These are phyloP conservation scores for Avicennia marina DNA, from an alignment of 257 asterid genomes.

Conservation along the genomic window DNA sequence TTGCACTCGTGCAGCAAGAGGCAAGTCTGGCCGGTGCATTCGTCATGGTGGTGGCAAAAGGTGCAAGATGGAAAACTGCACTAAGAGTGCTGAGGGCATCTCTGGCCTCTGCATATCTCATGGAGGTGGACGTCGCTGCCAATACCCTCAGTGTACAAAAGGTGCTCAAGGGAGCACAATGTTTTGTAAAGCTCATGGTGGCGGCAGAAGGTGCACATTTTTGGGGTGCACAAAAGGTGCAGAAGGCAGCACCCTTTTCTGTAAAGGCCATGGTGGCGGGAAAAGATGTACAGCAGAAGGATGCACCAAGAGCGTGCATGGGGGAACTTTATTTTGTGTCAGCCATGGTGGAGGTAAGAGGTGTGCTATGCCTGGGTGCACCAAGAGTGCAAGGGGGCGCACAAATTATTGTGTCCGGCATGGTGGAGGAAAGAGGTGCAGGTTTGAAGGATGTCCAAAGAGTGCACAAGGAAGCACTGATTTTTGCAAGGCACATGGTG, in stretches of 20 bases:
- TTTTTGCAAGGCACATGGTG: constrained; percentile 60
- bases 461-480: constrained; percentile 72
- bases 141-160: constrained; percentile 40
- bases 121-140: constrained; percentile 66
- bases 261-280: constrained; percentile 71
- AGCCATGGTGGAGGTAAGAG: constrained; percentile 67
- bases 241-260: constrained; percentile 55
- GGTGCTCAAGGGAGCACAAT: constrained; percentile 68
- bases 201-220: constrained; percentile 53
- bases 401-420: constrained; percentile 57
- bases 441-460: constrained; percentile 42
- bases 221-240: constrained; percentile 67
- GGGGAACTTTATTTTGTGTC: constrained; percentile 59
- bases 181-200: constrained; percentile 66
- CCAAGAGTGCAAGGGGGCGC: constrained; percentile 60
- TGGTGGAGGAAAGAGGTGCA: constrained; percentile 76
- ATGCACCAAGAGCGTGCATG: constrained; percentile 58
- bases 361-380: constrained; percentile 41
- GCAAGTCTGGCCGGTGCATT: constrained; percentile 53
- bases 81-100: constrained; percentile 54
- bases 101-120: constrained; percentile 64
- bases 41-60: constrained; percentile 76
- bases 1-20: constrained; percentile 60
- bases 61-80: constrained; percentile 47
- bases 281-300: constrained; percentile 55